Evolutionary conservation across 345 rosid species (phyloP), one percentile per base, ranked within the genome.

Genomic region (Arabidopsis arenosa): DNA sequence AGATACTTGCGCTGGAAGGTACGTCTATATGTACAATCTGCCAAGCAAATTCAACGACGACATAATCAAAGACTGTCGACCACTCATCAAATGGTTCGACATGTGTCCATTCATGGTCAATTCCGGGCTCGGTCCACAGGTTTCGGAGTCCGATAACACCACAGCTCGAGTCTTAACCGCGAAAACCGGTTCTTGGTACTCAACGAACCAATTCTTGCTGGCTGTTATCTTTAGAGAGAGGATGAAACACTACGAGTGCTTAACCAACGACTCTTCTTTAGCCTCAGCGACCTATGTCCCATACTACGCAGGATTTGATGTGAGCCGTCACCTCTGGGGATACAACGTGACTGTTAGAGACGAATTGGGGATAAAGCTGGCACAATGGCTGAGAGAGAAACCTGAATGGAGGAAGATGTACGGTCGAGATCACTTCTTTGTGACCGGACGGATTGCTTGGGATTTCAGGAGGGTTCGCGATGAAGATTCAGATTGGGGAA

Each of bases 211-310:
- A 0, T 78, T 83, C 72, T 45, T 80, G 13, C 67, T 83, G 0
- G 80, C 80, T n/a, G 83, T 85, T 13, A 81, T 85, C 57, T 85
- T 83, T 59, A 82, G 76, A n/a, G 65, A 72, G 64, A 81, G 84
- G 7, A 85, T 85, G 84, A 80, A 80, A 63, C 71, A 70, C 2
- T 83, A 85, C 49, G 49, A 78, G 41, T 85, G 89, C 21, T 59
- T 81, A 41, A 83, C 89, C 10, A 63, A 80, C 11, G 81, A 85
- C 72, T 83, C 84, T 0, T 72, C 81, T 1, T 51, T 75, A 4
- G 89, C 89, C 4, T 83, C 89, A 4, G 85, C 86, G n/a, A 40
- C 83, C 55, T 85, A 60, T 7, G 81, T 85, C 8, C 89, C 86
- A 3, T 81, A 30, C 18, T 85, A 83, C 17, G 80, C 84, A 0